Evolutionary conservation across 768 basidiomycete genomes (phyloP).

Genomic region (Paxillus ammoniavirescens): DNA sequence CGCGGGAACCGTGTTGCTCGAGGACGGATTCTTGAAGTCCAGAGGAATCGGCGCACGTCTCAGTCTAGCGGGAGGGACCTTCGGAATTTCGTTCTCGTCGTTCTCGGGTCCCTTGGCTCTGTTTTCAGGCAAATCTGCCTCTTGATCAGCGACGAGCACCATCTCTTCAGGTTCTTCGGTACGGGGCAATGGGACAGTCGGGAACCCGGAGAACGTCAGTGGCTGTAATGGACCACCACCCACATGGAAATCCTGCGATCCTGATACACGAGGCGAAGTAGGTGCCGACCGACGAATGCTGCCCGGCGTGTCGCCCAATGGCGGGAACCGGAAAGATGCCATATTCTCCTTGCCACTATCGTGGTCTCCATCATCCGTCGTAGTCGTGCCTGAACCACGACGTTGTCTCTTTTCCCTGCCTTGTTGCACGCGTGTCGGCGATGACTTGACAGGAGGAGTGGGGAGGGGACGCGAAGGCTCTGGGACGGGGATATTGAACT

Average conservation of each 20-base stretch:
- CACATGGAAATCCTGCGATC: slow-evolving; percentile 19
- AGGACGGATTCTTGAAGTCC: slow-evolving; percentile 69
- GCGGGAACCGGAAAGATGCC: slow-evolving; percentile 77
- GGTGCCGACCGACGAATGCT: slow-evolving; percentile 48
- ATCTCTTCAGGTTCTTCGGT: slow-evolving; percentile 10
- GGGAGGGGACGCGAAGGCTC: slow-evolving; percentile 40
- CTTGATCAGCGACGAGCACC: slow-evolving; percentile 4
- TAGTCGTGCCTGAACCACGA: slow-evolving; percentile 42
- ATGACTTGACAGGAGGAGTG: slow-evolving; percentile 28
- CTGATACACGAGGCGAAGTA: slow-evolving; percentile 34
- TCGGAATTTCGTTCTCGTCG: slow-evolving; percentile 16
- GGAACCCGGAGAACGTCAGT: slow-evolving; percentile 70
- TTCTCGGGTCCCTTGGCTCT: slow-evolving; percentile 11
- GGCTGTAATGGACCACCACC: slow-evolving; percentile 33
- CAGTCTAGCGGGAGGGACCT: slow-evolving; percentile 28
- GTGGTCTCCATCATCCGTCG: slow-evolving; percentile 35
- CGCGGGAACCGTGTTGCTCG: slow-evolving; percentile 78
- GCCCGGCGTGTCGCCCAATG: slow-evolving; percentile 46
- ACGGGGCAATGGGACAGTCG: slow-evolving; percentile 33
- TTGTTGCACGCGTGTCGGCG: slow-evolving; percentile 40
- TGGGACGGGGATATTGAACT: slow-evolving; percentile 40
- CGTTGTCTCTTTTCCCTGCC: slow-evolving; percentile 82
- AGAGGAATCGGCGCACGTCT: slow-evolving; percentile 75
- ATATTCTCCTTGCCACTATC: slow-evolving; percentile 60
- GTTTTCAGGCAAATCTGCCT: slow-evolving; percentile 7